phyloP scores from a whole-genome alignment of 495 filamentous ascomycete genomes.

The Neurospora sublineolata region DNA sequence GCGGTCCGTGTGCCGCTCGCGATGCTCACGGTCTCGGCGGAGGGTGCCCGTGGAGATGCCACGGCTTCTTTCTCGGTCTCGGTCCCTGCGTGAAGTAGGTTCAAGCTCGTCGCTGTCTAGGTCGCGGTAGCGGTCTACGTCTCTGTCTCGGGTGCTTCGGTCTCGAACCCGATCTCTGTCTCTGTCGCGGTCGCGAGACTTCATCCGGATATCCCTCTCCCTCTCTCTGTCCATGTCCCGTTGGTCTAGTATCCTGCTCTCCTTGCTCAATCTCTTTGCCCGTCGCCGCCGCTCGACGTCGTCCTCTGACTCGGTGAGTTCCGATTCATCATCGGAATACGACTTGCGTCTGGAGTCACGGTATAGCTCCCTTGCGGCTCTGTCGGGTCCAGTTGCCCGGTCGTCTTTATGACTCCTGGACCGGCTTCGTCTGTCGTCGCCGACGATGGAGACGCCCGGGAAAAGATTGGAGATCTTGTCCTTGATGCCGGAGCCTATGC shows the following conservation, averaged over 20 bases:
- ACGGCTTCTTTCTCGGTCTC: not conserved
- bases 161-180: constrained; percentile 7
- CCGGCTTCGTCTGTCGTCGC: constrained; percentile 14
- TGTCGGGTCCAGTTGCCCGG: not conserved
- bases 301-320: constrained; percentile 11
- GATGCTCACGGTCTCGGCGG: not conserved
- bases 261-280: constrained; percentile 8
- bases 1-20: not conserved
- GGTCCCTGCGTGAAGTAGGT: constrained; percentile 3
- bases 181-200: not conserved
- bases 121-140: constrained; percentile 14
- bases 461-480: constrained; percentile 15
- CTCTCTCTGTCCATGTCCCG: not conserved
- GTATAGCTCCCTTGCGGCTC: not conserved
- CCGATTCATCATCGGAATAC: constrained; percentile 15
- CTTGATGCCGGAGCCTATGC: constrained; percentile 12
- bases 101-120: constrained; percentile 17
- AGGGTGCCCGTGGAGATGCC: not conserved
- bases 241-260: not conserved
- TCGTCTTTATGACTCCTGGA: constrained; percentile 11
- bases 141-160: constrained; percentile 21
- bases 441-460: constrained; percentile 2
- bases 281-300: constrained; percentile 25
- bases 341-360: constrained; percentile 7
- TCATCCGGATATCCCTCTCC: not conserved